Evolutionary conservation across 495 filamentous ascomycete genomes (phyloP).

Genomic region (Podospora sp.): DNA sequence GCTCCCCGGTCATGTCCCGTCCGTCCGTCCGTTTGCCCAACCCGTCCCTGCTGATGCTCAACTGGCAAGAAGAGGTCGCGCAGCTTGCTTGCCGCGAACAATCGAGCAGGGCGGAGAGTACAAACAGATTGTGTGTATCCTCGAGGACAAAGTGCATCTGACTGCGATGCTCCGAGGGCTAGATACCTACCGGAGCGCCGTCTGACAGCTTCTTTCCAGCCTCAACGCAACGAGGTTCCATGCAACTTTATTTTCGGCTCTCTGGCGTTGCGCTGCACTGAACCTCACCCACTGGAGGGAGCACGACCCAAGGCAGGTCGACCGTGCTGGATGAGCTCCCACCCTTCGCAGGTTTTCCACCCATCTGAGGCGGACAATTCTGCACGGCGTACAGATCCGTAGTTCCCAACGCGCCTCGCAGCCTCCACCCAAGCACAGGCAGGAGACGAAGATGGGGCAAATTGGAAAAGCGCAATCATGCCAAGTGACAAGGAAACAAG

Average conservation of each 20-base stretch:
- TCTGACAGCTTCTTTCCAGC: neutral
- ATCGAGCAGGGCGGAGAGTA: neutral
- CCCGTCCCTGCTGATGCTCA: neutral
- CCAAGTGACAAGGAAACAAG: neutral
- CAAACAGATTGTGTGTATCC: constrained; percentile 1
- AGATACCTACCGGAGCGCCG: neutral
- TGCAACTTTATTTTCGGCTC: constrained; percentile 9
- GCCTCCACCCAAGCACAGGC: neutral
- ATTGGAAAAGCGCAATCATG: neutral
- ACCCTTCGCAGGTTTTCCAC: neutral
- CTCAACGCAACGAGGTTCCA: neutral
- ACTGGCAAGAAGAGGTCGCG: neutral
- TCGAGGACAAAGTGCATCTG: neutral
- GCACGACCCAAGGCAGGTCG: neutral
- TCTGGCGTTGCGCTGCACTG: neutral
- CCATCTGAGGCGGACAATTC: neutral
- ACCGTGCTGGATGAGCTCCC: neutral
- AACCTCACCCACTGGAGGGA: neutral
- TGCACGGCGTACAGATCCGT: neutral
- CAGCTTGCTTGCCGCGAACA: neutral
- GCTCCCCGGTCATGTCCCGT: constrained; percentile 21
- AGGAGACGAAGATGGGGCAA: neutral
- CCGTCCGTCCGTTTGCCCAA: constrained; percentile 10
- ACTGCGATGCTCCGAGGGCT: neutral
- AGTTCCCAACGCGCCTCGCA: neutral